phyloP scores from a whole-genome alignment of 208 protist genomes.

The Ichthyophonus hoferi region DNA sequence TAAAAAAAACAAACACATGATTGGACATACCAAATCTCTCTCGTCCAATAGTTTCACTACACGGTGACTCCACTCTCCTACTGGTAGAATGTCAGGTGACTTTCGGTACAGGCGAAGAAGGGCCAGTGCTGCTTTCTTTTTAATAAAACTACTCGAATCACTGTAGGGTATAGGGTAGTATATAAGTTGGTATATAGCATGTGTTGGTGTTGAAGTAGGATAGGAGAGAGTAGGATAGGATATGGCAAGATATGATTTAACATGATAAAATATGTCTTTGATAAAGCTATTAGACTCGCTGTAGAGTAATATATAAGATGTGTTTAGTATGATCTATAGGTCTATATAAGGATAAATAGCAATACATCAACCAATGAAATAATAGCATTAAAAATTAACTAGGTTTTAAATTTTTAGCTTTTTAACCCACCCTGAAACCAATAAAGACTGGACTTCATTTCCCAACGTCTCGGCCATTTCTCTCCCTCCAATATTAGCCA shows the following conservation, averaged over 20 bases:
- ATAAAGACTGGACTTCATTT: constrained; percentile 81
- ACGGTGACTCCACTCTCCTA: constrained; percentile 66
- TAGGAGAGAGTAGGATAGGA: neutral
- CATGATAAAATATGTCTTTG: no score
- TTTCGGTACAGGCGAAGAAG: constrained; percentile 91
- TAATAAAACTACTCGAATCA: constrained; percentile 72
- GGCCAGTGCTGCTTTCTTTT: constrained; percentile 95
- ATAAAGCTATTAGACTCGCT: no score
- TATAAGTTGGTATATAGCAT: no score
- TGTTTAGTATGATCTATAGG: no score
- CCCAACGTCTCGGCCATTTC: constrained; percentile 94
- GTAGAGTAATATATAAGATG: no score
- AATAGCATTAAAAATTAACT: no score
- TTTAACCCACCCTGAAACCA: constrained; percentile 66
- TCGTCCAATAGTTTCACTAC: constrained; percentile 75
- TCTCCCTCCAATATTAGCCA: constrained; percentile 92
- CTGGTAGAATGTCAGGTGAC: constrained; percentile 77
- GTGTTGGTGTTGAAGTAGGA: neutral
- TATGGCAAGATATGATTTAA: neutral
- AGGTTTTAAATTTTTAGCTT: no score
- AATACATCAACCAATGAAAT: no score
- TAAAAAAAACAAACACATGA: no score
- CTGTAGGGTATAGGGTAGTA: constrained; percentile 36
- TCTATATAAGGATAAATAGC: no score
- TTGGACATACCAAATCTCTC: neutral